phyloP scores from a whole-genome alignment of 305 asterid genomes.

The Andrographis paniculata region DNA sequence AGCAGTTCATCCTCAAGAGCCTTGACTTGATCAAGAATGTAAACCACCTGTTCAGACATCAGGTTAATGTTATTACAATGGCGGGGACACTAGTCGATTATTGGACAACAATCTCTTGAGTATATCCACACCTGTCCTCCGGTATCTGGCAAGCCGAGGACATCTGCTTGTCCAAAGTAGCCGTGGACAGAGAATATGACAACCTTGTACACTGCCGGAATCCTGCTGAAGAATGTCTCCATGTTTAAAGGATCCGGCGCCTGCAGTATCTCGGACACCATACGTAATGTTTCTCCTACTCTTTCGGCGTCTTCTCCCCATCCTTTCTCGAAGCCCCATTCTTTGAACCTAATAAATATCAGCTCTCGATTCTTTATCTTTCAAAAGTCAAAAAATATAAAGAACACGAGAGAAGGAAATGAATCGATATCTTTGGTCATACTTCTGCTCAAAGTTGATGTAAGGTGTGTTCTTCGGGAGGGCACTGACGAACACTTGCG shows the following conservation, averaged over 20 bases:
- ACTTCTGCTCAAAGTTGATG: slow-evolving; percentile 40
- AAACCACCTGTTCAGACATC: slow-evolving; percentile 54
- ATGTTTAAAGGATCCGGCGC: slow-evolving; percentile 47
- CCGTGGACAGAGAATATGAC: slow-evolving; percentile 60
- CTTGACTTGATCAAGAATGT: slow-evolving; percentile 62
- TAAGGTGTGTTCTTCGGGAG: slow-evolving; percentile 36
- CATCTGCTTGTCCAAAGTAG: slow-evolving; percentile 64
- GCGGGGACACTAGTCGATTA: no score
- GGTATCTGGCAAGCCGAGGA: slow-evolving; percentile 62
- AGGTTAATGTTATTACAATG: no score
- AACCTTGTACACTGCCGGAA: slow-evolving; percentile 40
- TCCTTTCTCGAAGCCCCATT: slow-evolving; percentile 57
- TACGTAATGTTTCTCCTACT: slow-evolving; percentile 42
- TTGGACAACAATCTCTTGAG: neutral
- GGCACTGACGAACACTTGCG: slow-evolving; percentile 36
- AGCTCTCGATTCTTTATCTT: neutral
- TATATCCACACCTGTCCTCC: slow-evolving; percentile 48
- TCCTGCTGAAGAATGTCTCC: slow-evolving; percentile 37
- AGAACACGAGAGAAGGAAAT: neutral
- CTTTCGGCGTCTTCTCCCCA: slow-evolving; percentile 54
- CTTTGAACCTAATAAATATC: slow-evolving; percentile 43
- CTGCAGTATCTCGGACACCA: slow-evolving; percentile 52
- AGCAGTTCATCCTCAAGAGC: slow-evolving; percentile 59
- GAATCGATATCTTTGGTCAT: slow-evolving; percentile 1
- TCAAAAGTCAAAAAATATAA: neutral